Evolutionary conservation across 2,329 filamentous ascomycete genomes (phyloP).

Genomic region (Tolypocladium guangdongense): DNA sequence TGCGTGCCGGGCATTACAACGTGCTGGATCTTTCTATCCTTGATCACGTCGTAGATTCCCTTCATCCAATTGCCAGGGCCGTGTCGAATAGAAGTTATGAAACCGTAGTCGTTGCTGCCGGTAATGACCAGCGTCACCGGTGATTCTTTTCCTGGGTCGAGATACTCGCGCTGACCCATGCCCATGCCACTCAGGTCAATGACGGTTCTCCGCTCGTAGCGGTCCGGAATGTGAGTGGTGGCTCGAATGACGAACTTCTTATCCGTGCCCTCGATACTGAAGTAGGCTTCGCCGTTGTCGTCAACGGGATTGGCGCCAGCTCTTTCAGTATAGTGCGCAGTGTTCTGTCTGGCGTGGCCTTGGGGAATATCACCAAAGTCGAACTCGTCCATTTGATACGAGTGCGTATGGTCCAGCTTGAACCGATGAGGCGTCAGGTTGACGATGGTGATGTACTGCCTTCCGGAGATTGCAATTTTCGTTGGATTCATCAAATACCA

Average conservation of each 20-base stretch:
- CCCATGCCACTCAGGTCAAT: conserved; percentile 20
- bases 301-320: conserved; percentile 7
- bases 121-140: conserved; percentile 23
- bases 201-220: conserved; percentile 14
- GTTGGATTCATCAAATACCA: neutral
- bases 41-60: conserved; percentile 19
- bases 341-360: conserved; percentile 19
- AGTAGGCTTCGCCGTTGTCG: conserved; percentile 21
- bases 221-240: conserved; percentile 17
- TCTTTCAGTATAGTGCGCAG: conserved; percentile 11
- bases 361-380: conserved; percentile 22
- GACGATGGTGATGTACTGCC: conserved; percentile 20
- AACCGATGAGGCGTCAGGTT: conserved; percentile 22
- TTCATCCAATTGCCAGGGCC: conserved; percentile 21
- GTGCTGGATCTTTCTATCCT: conserved; percentile 28
- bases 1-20: conserved; percentile 37
- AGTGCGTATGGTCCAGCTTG: conserved; percentile 12
- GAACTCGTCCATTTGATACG: conserved; percentile 20
- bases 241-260: conserved; percentile 18
- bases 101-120: conserved; percentile 14
- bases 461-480: neutral
- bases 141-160: conserved; percentile 16
- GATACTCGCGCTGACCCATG: conserved; percentile 21
- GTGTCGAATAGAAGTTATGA: conserved; percentile 17
- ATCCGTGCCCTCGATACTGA: conserved; percentile 16